phyloP scores from a whole-genome alignment of 2,329 filamentous ascomycete species.

The Geoglossum cookeanum region DNA sequence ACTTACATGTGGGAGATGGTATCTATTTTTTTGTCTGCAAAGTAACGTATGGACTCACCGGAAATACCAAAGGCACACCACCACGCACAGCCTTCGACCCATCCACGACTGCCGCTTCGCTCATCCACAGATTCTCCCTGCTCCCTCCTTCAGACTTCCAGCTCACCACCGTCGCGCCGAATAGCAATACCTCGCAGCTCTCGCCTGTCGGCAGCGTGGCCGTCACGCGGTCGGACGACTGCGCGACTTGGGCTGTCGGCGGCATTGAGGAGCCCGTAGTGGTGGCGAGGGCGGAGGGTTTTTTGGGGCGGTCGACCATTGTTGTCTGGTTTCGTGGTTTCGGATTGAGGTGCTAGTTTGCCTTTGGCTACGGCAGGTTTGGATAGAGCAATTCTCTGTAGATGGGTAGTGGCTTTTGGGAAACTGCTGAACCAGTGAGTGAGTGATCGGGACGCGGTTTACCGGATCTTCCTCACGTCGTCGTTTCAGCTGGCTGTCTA shows the following conservation, averaged over 20 bases:
- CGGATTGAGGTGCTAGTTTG: background rate
- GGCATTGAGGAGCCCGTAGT: slow-evolving; percentile 39
- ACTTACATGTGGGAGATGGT: too few species aligned
- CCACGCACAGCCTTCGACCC: slow-evolving; percentile 80
- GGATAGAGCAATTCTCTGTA: too few species aligned
- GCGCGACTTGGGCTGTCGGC: slow-evolving; percentile 58
- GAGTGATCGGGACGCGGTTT: too few species aligned
- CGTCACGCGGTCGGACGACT: slow-evolving; percentile 52
- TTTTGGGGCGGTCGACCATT: slow-evolving; percentile 74
- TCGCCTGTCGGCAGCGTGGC: slow-evolving; percentile 74
- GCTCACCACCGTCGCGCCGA: slow-evolving; percentile 77
- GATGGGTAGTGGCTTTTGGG: too few species aligned
- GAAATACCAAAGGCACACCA: slow-evolving; percentile 83
- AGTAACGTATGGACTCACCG: slow-evolving; percentile 36
- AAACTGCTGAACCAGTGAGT: too few species aligned
- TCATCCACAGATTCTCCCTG: slow-evolving; percentile 72
- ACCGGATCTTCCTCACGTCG: too few species aligned
- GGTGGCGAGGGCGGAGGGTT: slow-evolving; percentile 56
- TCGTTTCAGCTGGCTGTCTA: too few species aligned
- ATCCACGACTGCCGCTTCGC: slow-evolving; percentile 60
- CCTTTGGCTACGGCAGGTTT: too few species aligned
- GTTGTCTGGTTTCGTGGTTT: background rate
- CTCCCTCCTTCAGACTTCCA: slow-evolving; percentile 59
- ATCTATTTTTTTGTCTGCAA: background rate
- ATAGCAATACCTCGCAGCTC: slow-evolving; percentile 68